Conservation (phyloP, 2,329 filamentous ascomycete genomes). For the Cryphonectria parasitica region DNA sequence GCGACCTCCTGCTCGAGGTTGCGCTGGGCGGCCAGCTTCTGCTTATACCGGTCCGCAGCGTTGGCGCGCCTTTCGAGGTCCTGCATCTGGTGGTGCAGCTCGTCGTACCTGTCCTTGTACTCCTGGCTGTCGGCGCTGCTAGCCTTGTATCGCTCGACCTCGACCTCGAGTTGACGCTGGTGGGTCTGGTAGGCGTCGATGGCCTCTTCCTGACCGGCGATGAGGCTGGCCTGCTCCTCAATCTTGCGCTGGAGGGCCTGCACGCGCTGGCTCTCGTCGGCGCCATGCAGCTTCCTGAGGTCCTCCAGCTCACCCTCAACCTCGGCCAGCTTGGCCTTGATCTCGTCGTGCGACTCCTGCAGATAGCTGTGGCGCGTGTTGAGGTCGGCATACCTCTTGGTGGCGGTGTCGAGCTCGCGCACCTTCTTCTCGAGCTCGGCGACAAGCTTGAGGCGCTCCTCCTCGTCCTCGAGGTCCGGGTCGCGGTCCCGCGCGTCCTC, state of each 20-base stretch:
- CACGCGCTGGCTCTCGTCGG: conserved; percentile 56
- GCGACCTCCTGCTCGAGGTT: conserved; percentile 60
- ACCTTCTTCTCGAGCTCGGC: conserved; percentile 41
- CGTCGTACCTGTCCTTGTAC: conserved; percentile 62
- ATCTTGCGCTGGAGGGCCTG: conserved; percentile 60
- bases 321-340: conserved; percentile 65
- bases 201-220: conserved; percentile 70
- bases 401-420: conserved; percentile 50
- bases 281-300: conserved; percentile 53
- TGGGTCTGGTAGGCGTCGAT: conserved; percentile 55
- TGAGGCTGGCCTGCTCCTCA: conserved; percentile 71
- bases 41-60: conserved; percentile 63
- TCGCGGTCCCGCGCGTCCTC: conserved; percentile 44
- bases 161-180: conserved; percentile 51
- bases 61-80: conserved; percentile 66
- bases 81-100: conserved; percentile 61
- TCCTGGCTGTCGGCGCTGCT: conserved; percentile 54
- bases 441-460: conserved; percentile 55
- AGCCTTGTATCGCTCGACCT: conserved; percentile 52
- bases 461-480: conserved; percentile 60
- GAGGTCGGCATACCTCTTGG: conserved; percentile 62
- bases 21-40: conserved; percentile 63
- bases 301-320: conserved; percentile 58
- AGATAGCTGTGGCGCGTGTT: conserved; percentile 63
- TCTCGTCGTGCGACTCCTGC: conserved; percentile 65